Conservation (phyloP, 306 rosid species). For the Cicer cuneatum region DNA sequence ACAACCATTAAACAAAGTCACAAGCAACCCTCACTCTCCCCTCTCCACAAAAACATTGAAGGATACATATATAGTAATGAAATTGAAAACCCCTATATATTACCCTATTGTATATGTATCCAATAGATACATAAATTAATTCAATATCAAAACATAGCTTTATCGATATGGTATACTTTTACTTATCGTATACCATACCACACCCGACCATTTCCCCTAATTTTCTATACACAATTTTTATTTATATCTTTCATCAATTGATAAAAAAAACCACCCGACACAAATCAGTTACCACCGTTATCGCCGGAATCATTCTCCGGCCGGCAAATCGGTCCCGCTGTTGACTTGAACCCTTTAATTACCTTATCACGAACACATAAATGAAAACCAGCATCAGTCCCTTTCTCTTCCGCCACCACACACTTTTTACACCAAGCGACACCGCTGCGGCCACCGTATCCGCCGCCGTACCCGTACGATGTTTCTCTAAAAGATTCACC, state of each 20-base stretch:
- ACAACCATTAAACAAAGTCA: not conserved
- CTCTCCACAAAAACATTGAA: not conserved
- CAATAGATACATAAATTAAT: not conserved
- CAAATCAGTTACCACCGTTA: not conserved
- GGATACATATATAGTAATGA: not conserved
- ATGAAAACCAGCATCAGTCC: slow-evolving; percentile 54
- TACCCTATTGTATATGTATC: not conserved
- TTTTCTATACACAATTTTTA: slow-evolving; percentile 2
- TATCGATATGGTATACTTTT: slow-evolving; percentile 25
- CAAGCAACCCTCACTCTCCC: not conserved
- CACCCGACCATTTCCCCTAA: slow-evolving; percentile 21
- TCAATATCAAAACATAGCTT: not conserved
- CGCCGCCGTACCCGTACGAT: not conserved
- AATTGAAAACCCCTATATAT: not conserved
- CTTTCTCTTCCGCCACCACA: slow-evolving; percentile 38
- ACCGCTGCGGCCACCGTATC: not conserved
- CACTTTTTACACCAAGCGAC: slow-evolving; percentile 52
- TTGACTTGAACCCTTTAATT: slow-evolving; percentile 52
- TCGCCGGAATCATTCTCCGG: slow-evolving; percentile 51
- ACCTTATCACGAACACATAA: slow-evolving; percentile 60
- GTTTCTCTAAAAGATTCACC: not conserved
- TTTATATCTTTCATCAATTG: not conserved
- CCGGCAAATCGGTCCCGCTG: slow-evolving; percentile 71
- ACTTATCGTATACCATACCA: slow-evolving; percentile 52
- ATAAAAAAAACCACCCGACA: not conserved